A percentile compares a stretch with the other conserved stretches of the same genome.
Evolutionary conservation across 352 stramenopile species (phyloP).

Genomic region (Phytophthora aleatoria): DNA sequence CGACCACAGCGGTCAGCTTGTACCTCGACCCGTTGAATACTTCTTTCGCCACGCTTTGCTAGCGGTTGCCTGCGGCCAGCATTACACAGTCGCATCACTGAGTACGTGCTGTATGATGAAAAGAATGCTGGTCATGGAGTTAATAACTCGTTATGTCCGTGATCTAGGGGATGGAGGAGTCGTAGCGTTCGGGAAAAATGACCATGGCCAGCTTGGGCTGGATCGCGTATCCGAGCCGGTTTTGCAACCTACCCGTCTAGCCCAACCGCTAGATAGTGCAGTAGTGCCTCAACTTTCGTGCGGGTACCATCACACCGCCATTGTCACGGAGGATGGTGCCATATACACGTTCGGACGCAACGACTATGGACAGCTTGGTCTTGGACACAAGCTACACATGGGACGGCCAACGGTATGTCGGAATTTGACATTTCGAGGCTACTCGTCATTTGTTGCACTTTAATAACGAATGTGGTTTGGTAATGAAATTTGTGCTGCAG

Average conservation of each 20-base stretch:
- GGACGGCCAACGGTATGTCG: constrained; percentile 52
- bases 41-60: constrained; percentile 56
- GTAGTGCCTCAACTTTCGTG: constrained; percentile 82
- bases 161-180: constrained; percentile 57
- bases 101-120: constrained; percentile 32
- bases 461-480: background rate
- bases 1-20: constrained; percentile 69
- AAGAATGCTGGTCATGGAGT: background rate
- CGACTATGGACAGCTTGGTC: constrained; percentile 93
- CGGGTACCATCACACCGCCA: constrained; percentile 93
- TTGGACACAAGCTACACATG: constrained; percentile 84
- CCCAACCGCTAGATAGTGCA: constrained; percentile 59
- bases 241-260: constrained; percentile 53
- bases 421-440: constrained; percentile 1
- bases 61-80: constrained; percentile 88
- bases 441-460: background rate
- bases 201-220: constrained; percentile 91
- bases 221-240: constrained; percentile 51
- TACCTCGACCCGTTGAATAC: constrained; percentile 60
- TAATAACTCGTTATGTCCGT: constrained; percentile 10
- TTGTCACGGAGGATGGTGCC: constrained; percentile 63
- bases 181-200: constrained; percentile 92
- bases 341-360: constrained; percentile 92
- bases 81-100: constrained; percentile 84
- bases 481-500: constrained; percentile 31